Evolutionary conservation across 176 grass and related monocot species (phyloP), one percentile per base, ranked within the genome.

Genomic region (Zizania latifolia): DNA sequence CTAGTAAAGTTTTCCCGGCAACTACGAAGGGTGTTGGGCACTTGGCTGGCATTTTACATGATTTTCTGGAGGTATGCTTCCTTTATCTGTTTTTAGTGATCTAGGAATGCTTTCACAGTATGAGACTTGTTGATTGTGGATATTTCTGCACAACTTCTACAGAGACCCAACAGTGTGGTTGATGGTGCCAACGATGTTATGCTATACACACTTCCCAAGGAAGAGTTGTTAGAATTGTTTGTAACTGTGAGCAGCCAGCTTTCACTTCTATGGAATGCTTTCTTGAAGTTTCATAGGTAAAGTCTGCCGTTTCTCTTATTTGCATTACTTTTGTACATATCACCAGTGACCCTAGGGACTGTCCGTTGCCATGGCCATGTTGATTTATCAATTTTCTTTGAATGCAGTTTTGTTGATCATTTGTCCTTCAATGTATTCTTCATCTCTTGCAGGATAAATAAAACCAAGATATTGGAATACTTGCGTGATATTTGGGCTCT

Each of bases 201-300:
- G 76, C 73, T 99, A 8, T 86, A 90, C 70, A 82, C 95, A 70
- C 85, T 99, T 84, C 83, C 89, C 1, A 90, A 88, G 66, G 91
- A 90, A 87, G 92, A 99, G 45, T 19, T 94, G 48, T 81, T 99
- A 66, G 89, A 94, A 57, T 68, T 90, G 65, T 94, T 90, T 88
- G 70, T 90, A 45, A 92, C 92, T 70, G 77, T 99, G 28, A 93
- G 95, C 72, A 62, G 74, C 68, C 92, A 94, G 62, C 87, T 99
- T 78, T 92, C 95, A 79, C 82, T 99, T 81, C 23, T 99, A 34
- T 99, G 96, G 96, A 99, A 94, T 86, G 71, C 89, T 65, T 99
- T 99, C 78, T 84, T 99, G 86, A 92, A 92, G 77, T 99, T 95
- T 82, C 96, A 99, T 55, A 92, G 96, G 96, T 96, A 19, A 76